phyloP scores from a whole-genome alignment of 129 eudicot species.

The Flaveria bidentis region DNA sequence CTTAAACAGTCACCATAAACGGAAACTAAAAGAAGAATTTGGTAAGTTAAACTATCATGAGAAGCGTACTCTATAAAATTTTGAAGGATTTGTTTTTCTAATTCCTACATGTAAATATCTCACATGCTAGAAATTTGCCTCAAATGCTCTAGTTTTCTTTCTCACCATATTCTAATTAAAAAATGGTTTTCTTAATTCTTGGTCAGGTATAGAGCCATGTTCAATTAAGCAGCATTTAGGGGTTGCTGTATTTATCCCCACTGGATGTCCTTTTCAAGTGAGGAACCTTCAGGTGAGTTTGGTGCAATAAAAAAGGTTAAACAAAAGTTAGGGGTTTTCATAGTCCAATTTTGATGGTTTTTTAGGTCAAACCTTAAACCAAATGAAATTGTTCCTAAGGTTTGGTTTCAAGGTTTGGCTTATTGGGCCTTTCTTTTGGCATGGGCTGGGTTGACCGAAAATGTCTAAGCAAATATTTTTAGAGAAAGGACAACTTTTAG shows the following conservation, averaged over 20 bases:
- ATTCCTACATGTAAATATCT: conserved; percentile 7
- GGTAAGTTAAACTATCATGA: conserved; percentile 48
- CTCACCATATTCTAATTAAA: conserved; percentile 9
- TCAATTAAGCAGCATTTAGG: conserved; percentile 89
- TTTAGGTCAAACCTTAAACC: not conserved
- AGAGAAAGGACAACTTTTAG: not conserved
- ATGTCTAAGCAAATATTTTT: not conserved
- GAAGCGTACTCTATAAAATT: not conserved
- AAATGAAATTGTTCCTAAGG: not conserved
- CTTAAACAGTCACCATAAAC: conserved; percentile 62
- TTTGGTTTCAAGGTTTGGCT: not conserved
- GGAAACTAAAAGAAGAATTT: conserved; percentile 78
- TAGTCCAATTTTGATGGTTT: not conserved
- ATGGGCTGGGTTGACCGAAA: not conserved
- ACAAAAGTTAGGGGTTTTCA: not conserved
- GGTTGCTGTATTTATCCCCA: conserved; percentile 88
- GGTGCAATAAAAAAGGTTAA: not conserved
- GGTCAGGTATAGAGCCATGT: conserved; percentile 93
- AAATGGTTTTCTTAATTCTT: conserved; percentile 19
- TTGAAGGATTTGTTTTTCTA: not conserved
- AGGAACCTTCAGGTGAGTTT: conserved; percentile 89
- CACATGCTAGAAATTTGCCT: conserved; percentile 2
- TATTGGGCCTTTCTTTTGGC: not conserved
- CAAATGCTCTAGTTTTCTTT: conserved; percentile 2
- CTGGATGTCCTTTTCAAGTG: conserved; percentile 98